Base-by-base conservation (phyloP, 2,329 filamentous ascomycete species). In the Penicillium thymicola region DNA sequence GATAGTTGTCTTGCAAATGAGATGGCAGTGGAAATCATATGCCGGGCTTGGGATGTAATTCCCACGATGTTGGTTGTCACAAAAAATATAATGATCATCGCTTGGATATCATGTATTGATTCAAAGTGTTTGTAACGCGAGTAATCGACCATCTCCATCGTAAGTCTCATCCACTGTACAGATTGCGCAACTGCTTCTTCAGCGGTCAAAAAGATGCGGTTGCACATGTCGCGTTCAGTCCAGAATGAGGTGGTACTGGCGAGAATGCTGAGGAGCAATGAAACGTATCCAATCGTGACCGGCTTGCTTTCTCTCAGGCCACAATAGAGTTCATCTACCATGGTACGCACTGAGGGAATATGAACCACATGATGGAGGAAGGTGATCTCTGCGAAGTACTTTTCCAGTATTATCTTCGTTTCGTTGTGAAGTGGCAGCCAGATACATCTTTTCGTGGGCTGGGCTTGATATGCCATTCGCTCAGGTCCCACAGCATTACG, bases 81-180 rank as follows among this genome's bases (percentile, higher is more conserved):
- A 50, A 73, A 75, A 9, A 66, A 61, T 0, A 72, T 38, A 8
- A 78, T 70, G 3, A 76, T 67, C 13, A 70, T 66, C 0, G 69
- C 70, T 59, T 76, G 74, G 3, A 76, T 56, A 37, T 69, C 70
- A 54, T 76, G 73, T 9, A 76, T 55, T 1, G 70, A 73, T 2
- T 59, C 61, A 54, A 54, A 30, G 23, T 50, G 51, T 32, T 49
- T 59, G 6, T 42, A 56, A 21, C 68, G 65, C 9, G 72, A 65
- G 47, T 70, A 70, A 27, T 75, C 68, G 4, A 75, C 54, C 5
- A 75, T 41, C 27, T 75, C 71, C 37, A 72, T 60, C 5, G 67
- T 55, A 32, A 65, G 58, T 54, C 66, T 69, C 38, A 70, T 57
- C 72, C 72, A 76, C 9, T 58, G 40, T 1, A 59, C 45, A 1